phyloP scores from a whole-genome alignment of 2,329 filamentous ascomycete genomes.

The Whalleya microplaca region DNA sequence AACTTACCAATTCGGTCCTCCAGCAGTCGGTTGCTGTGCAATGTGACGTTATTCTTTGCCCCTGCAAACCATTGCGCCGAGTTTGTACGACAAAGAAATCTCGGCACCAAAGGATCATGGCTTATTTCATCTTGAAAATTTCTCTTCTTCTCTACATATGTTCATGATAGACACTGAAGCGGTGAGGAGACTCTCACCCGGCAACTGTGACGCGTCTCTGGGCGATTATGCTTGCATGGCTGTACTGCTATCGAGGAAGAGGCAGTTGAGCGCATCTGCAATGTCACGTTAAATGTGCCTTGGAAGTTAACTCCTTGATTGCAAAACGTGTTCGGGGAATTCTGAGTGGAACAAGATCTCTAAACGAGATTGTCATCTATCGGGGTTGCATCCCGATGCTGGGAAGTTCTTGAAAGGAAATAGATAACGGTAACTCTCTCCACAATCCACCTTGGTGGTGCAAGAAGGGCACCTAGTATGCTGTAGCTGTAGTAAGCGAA shows the following conservation, averaged over 20 bases:
- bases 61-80: neutral
- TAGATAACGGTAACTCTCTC: constrained; percentile 12
- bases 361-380: constrained; percentile 31
- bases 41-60: constrained; percentile 9
- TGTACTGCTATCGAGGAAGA: neutral
- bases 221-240: neutral
- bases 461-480: constrained; percentile 13
- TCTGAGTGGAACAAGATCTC: constrained; percentile 31
- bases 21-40: constrained; percentile 6
- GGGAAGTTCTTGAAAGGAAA: constrained; percentile 16
- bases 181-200: neutral
- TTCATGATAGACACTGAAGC: neutral
- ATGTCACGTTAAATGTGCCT: constrained; percentile 23
- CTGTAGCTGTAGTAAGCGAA: constrained; percentile 26
- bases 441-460: constrained; percentile 22
- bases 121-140: neutral
- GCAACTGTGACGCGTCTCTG: neutral
- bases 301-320: constrained; percentile 25
- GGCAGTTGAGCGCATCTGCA: constrained; percentile 8
- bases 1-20: constrained; percentile 5
- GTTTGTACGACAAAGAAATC: neutral
- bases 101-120: neutral
- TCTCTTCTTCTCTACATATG: neutral
- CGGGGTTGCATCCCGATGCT: constrained; percentile 32
- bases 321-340: constrained; percentile 32